These are phyloP conservation scores for Boehmeria nivea DNA, from an alignment of 306 rosid species.

Conservation along the genomic window DNA sequence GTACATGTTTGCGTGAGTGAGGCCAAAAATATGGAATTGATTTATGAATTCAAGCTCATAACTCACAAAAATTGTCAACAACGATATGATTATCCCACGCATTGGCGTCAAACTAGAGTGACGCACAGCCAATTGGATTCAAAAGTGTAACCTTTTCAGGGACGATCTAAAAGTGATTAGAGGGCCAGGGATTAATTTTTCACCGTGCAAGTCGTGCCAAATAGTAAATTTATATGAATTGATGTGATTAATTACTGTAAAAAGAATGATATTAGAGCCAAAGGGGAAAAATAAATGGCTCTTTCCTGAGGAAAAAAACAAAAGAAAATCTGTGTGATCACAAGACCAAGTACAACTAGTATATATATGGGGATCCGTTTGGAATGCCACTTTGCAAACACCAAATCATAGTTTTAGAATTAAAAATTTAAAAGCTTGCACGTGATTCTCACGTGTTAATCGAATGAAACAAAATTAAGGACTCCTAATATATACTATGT, in stretches of 20 bases:
- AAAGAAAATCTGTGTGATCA: background rate
- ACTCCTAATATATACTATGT: too few species aligned
- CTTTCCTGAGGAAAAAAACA: too few species aligned
- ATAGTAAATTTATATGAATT: too few species aligned
- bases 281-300: too few species aligned
- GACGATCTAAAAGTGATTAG: background rate
- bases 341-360: conserved; percentile 6
- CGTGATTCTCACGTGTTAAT: too few species aligned
- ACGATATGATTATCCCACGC: conserved; percentile 47
- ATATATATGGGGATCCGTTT: background rate
- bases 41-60: conserved; percentile 45
- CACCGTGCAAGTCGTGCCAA: conserved; percentile 23
- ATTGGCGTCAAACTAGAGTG: conserved; percentile 38
- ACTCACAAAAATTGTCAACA: conserved; percentile 43
- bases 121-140: conserved; percentile 44
- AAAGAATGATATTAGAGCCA: too few species aligned
- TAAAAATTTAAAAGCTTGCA: too few species aligned
- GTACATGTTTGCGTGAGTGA: conserved; percentile 17
- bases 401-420: too few species aligned
- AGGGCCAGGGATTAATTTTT: conserved; percentile 9
- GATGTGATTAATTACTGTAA: too few species aligned
- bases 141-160: conserved; percentile 14
- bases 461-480: too few species aligned
- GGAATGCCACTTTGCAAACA: too few species aligned
- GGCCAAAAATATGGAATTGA: conserved; percentile 25